Conservation (phyloP, 2,329 filamentous ascomycete genomes). For the Penicillium sp. region DNA sequence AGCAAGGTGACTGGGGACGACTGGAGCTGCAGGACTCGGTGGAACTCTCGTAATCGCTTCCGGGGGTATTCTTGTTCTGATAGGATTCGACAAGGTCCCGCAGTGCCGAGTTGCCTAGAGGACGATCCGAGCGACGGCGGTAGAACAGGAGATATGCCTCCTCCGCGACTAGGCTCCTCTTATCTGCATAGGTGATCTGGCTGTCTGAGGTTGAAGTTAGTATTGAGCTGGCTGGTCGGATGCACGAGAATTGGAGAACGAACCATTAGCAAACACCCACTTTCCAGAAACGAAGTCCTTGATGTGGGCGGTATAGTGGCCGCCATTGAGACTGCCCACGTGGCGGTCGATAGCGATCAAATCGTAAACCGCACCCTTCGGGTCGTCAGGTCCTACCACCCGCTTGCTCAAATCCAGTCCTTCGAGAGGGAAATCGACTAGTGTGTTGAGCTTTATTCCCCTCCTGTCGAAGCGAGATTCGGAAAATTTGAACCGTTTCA, state of each 20-base stretch:
- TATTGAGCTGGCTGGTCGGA: not conserved
- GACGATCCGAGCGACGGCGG: slow-evolving; percentile 70
- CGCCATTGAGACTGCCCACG: slow-evolving; percentile 86
- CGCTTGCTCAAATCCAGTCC: slow-evolving; percentile 76
- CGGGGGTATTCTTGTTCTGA: slow-evolving; percentile 49
- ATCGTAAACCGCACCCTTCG: slow-evolving; percentile 82
- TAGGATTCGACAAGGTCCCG: slow-evolving; percentile 65
- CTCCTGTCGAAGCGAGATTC: slow-evolving; percentile 40
- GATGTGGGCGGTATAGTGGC: slow-evolving; percentile 92
- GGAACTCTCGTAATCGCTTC: slow-evolving; percentile 45
- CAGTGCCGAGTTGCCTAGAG: slow-evolving; percentile 75
- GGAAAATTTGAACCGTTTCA: slow-evolving; percentile 75
- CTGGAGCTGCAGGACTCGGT: slow-evolving; percentile 32
- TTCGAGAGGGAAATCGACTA: slow-evolving; percentile 87
- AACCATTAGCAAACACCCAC: slow-evolving; percentile 98
- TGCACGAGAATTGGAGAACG: slow-evolving; percentile 15
- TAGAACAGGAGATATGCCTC: slow-evolving; percentile 95
- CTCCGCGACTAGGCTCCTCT: slow-evolving; percentile 60
- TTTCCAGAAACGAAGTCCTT: slow-evolving; percentile 84
- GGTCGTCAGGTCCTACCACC: slow-evolving; percentile 74
- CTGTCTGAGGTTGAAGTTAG: slow-evolving; percentile 61
- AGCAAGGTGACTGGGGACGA: slow-evolving; percentile 52
- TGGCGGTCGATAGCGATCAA: slow-evolving; percentile 95
- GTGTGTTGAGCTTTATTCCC: slow-evolving; percentile 78
- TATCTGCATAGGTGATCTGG: slow-evolving; percentile 56